phyloP scores from a whole-genome alignment of 2,329 filamentous ascomycete genomes.

The Westerdykella sp. region DNA sequence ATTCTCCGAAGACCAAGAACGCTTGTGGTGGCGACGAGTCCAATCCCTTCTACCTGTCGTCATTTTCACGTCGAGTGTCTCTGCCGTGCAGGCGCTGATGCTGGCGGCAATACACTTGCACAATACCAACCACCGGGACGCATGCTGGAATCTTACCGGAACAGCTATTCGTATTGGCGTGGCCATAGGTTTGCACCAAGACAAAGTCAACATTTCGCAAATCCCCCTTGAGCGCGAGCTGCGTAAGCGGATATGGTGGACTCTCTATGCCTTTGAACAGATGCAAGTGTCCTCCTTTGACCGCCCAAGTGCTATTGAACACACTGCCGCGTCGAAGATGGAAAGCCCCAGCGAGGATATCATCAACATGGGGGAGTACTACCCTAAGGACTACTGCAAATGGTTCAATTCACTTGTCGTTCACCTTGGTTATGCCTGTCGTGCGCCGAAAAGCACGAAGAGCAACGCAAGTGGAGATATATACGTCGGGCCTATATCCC shows the following conservation, averaged over 20 bases:
- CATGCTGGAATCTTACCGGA: conserved; percentile 42
- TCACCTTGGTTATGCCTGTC: conserved; percentile 36
- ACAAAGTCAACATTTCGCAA: conserved; percentile 32
- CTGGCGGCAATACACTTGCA: conserved; percentile 41
- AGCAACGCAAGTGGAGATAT: conserved; percentile 29
- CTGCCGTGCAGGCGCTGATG: conserved; percentile 40
- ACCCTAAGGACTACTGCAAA: conserved; percentile 35
- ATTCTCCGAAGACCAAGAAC: conserved; percentile 36
- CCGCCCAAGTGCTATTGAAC: conserved; percentile 41
- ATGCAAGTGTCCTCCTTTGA: conserved; percentile 42
- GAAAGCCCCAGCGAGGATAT: conserved; percentile 33
- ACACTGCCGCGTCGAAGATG: conserved; percentile 27
- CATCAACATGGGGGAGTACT: conserved; percentile 25
- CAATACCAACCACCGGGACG: conserved; percentile 42
- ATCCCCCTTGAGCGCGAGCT: conserved; percentile 39
- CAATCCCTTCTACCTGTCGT: conserved; percentile 39
- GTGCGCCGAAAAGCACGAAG: conserved; percentile 31
- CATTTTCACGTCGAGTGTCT: conserved; percentile 40
- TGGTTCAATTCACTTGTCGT: conserved; percentile 36
- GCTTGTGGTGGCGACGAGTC: conserved; percentile 39
- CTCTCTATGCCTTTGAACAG: conserved; percentile 45
- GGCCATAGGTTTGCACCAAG: conserved; percentile 42
- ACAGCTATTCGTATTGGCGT: conserved; percentile 41
- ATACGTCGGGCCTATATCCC: conserved; percentile 35
- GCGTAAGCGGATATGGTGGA: conserved; percentile 50